Conservation (phyloP, 768 basidiomycete genomes). For the Sporobolomyces phaffii region DNA sequence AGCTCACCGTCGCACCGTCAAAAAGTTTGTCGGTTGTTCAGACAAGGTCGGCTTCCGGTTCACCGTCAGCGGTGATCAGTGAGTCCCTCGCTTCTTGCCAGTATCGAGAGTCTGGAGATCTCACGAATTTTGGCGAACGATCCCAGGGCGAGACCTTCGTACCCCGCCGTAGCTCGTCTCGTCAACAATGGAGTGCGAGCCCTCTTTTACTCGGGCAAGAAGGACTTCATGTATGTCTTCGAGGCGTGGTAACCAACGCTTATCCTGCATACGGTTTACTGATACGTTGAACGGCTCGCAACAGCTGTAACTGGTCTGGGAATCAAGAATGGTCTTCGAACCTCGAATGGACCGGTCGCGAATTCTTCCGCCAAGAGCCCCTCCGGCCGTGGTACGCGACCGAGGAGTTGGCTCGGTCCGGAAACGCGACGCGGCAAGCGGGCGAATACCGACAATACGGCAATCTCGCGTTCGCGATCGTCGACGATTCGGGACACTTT, state of each 20-base stretch:
- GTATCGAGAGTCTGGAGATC: too few relatives aligned
- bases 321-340: slow-evolving; percentile 29
- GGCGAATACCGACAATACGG: slow-evolving; percentile 34
- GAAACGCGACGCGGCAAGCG: slow-evolving; percentile 15
- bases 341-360: slow-evolving; percentile 27
- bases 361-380: slow-evolving; percentile 14
- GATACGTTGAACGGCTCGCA: too few relatives aligned
- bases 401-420: not conserved
- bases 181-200: slow-evolving; percentile 35
- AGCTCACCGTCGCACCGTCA: slow-evolving; percentile 21
- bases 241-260: too few relatives aligned
- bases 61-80: slow-evolving; percentile 37
- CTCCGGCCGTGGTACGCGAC: slow-evolving; percentile 32
- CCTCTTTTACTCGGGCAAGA: slow-evolving; percentile 35
- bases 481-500: slow-evolving; percentile 38
- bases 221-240: slow-evolving; percentile 37
- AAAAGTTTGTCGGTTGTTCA: slow-evolving; percentile 38
- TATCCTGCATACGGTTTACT: not conserved
- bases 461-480: slow-evolving; percentile 40
- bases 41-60: slow-evolving; percentile 36
- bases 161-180: slow-evolving; percentile 31
- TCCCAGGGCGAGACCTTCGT: slow-evolving; percentile 20
- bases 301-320: slow-evolving; percentile 30
- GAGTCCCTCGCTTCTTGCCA: not conserved
- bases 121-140: too few relatives aligned